Conservation (phyloP, 768 basidiomycete species). For the Boletus insuetus region DNA sequence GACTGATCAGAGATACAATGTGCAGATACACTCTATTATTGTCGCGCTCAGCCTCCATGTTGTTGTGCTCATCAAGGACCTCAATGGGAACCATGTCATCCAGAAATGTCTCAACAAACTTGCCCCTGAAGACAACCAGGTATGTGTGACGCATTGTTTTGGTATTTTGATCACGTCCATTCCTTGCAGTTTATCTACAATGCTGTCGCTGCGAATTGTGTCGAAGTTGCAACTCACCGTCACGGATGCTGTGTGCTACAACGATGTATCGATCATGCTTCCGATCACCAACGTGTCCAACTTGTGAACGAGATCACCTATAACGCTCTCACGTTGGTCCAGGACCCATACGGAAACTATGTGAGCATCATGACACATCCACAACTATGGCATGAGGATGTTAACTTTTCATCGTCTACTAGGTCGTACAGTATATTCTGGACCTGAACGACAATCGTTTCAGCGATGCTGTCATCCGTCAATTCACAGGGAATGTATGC, state of each 20-base stretch:
- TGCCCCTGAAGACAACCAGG: slow-evolving; percentile 98
- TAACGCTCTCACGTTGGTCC: slow-evolving; percentile 95
- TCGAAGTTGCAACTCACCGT: slow-evolving; percentile 96
- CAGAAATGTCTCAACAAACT: slow-evolving; percentile 99
- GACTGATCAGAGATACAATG: slow-evolving; percentile 80
- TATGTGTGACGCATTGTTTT: slow-evolving; percentile 25
- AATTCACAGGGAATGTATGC: slow-evolving; percentile 97
- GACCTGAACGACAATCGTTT: slow-evolving; percentile 98
- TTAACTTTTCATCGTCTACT: slow-evolving; percentile 5
- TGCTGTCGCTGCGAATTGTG: slow-evolving; percentile 97
- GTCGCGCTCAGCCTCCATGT: slow-evolving; percentile 96
- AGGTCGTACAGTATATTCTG: slow-evolving; percentile 97
- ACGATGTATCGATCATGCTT: slow-evolving; percentile 97
- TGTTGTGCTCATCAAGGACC: slow-evolving; percentile 97
- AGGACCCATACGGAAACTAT: slow-evolving; percentile 95
- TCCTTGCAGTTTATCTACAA: slow-evolving; percentile 89
- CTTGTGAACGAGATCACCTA: slow-evolving; percentile 99
- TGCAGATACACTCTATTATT: slow-evolving; percentile 96
- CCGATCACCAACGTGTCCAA: slow-evolving; percentile 91
- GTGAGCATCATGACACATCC: slow-evolving; percentile 39
- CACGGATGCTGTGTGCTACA: slow-evolving; percentile 99
- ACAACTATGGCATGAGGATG: neutral
- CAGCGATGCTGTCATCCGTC: slow-evolving; percentile 95
- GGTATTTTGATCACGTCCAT: neutral
- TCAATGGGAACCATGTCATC: slow-evolving; percentile 97